Conservation (phyloP, 257 asterid species). For the Cordia subcordata region DNA sequence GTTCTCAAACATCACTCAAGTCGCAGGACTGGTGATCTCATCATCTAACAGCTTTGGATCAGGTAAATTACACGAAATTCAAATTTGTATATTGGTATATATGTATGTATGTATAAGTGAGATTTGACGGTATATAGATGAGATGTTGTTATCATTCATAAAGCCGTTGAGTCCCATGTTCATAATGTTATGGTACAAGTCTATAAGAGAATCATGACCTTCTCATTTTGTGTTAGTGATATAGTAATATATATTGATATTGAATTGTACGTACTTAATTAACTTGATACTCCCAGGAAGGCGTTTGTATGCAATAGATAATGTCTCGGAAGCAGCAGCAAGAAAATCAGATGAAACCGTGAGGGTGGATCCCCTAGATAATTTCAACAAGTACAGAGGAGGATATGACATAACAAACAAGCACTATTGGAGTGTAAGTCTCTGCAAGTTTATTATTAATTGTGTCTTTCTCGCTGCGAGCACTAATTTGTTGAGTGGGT, state of each 20-base stretch:
- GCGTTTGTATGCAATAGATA: slow-evolving; percentile 23
- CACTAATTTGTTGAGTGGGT: too few relatives aligned
- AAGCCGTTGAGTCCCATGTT: too few relatives aligned
- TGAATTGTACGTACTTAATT: too few relatives aligned
- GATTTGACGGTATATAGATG: too few relatives aligned
- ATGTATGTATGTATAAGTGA: too few relatives aligned
- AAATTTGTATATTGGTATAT: background rate
- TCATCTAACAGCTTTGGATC: slow-evolving; percentile 7
- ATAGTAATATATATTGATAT: too few relatives aligned
- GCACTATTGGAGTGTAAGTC: slow-evolving; percentile 84
- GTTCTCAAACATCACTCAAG: slow-evolving; percentile 20
- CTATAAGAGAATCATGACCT: too few relatives aligned
- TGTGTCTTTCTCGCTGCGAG: too few relatives aligned
- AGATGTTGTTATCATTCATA: too few relatives aligned
- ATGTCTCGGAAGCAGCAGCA: slow-evolving; percentile 7
- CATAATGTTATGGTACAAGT: too few relatives aligned
- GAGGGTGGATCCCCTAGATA: slow-evolving; percentile 63
- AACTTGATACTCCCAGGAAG: slow-evolving; percentile 56
- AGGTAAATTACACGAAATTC: background rate
- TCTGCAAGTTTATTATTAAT: background rate
- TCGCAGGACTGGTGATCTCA: slow-evolving; percentile 20
- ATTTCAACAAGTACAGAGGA: slow-evolving; percentile 69
- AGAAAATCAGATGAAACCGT: slow-evolving; percentile 36
- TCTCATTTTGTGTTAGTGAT: too few relatives aligned
- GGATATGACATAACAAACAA: slow-evolving; percentile 72